Percentiles rank a stretch among this genome's conserved stretches.
phyloP scores from a whole-genome alignment of 352 stramenopile species.

The Globisporangium megalacanthum region DNA sequence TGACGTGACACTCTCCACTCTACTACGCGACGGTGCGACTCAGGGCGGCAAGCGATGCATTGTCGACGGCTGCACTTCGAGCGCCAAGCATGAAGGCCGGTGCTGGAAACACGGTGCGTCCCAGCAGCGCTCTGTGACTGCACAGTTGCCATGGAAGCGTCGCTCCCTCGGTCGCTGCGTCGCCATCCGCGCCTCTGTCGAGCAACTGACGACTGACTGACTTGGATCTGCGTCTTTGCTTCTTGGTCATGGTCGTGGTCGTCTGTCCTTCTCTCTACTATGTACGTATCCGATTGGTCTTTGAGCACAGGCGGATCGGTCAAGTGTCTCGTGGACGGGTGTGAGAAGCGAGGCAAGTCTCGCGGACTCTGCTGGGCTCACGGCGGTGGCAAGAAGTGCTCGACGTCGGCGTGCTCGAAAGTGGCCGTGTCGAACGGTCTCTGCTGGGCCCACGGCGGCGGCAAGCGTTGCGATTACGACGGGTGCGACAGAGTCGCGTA shows the following conservation, averaged over 20 bases:
- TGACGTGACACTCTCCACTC: too few species aligned
- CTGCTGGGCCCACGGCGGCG: constrained; percentile 24
- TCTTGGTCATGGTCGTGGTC: too few species aligned
- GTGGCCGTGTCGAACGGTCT: constrained; percentile 11
- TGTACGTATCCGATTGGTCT: too few species aligned
- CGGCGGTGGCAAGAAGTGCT: constrained; percentile 21
- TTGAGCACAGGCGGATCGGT: constrained; percentile 17
- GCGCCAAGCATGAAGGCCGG: constrained; percentile 46
- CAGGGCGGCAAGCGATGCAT: constrained; percentile 45
- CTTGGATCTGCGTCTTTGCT: neutral
- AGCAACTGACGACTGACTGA: too few species aligned
- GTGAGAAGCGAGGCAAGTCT: constrained; percentile 16
- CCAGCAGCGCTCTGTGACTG: neutral
- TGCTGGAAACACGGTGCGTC: constrained; percentile 41
- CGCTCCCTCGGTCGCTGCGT: too few species aligned
- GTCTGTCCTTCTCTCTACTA: too few species aligned
- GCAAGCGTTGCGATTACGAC: constrained; percentile 41
- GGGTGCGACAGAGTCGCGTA: too few species aligned
- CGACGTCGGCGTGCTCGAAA: constrained; percentile 4
- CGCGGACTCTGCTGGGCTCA: constrained; percentile 17
- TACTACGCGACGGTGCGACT: too few species aligned
- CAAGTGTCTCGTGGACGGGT: constrained; percentile 28
- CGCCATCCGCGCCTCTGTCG: too few species aligned
- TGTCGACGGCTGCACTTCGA: constrained; percentile 43
- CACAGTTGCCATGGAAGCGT: too few species aligned